Conservation (phyloP, 371 early-diverging fungal genomes). For the Mortierella sp. region DNA sequence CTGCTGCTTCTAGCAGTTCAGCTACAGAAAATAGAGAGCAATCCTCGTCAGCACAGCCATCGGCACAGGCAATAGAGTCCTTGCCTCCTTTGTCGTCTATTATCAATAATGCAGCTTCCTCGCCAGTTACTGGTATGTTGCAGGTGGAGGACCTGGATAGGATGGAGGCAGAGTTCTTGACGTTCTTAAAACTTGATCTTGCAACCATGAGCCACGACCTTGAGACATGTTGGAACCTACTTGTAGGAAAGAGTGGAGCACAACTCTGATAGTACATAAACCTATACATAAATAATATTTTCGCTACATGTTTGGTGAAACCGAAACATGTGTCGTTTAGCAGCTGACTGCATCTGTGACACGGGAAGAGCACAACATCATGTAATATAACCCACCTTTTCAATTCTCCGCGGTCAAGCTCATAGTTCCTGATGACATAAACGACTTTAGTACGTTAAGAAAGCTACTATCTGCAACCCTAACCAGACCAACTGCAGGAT, state of each 20-base stretch:
- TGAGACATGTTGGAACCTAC: conserved; percentile 52
- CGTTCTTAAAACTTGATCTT: conserved; percentile 64
- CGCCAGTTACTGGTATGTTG: conserved; percentile 16
- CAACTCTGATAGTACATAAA: conserved; percentile 7
- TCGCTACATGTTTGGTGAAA: too few relatives aligned
- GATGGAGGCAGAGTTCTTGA: conserved; percentile 72
- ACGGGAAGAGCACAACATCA: too few relatives aligned
- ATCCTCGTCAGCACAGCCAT: conserved; percentile 12
- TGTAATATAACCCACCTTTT: too few relatives aligned
- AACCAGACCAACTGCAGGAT: neutral
- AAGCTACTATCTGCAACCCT: neutral
- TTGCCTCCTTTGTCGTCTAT: conserved; percentile 22
- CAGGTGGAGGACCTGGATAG: conserved; percentile 55
- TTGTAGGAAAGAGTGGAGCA: conserved; percentile 31
- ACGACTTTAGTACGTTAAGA: neutral
- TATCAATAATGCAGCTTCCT: conserved; percentile 5
- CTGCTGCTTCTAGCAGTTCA: conserved; percentile 21
- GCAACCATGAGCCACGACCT: conserved; percentile 41
- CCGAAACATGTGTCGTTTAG: too few relatives aligned
- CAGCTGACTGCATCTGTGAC: too few relatives aligned
- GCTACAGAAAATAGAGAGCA: neutral
- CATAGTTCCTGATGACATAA: too few relatives aligned
- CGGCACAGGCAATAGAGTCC: conserved; percentile 13
- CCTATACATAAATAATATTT: neutral
- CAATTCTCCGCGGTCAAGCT: too few relatives aligned